Base-by-base conservation (phyloP, 2,329 filamentous ascomycete species). In the Trichoderma arundinaceum region DNA sequence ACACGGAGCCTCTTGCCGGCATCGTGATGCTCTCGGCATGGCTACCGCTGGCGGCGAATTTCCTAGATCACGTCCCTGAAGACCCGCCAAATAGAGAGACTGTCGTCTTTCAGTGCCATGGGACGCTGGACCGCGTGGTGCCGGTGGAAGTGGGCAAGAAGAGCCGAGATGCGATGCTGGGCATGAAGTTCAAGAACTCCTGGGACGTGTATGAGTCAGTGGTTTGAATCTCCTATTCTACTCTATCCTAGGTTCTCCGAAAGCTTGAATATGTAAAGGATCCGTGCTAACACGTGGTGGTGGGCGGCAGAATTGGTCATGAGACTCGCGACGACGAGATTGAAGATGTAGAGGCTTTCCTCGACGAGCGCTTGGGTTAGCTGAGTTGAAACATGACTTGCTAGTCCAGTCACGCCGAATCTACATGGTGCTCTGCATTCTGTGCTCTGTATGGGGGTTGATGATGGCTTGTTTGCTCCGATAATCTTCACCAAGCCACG, bases 11-110 rank as follows among this genome's bases (percentile, higher is more conserved):
- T 78, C 82, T 98, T 12, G 94, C 88, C 15, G 94, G 94, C 69
- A 91, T 98, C 69, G 89, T 97, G 68, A 92, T 89, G 7, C 80
- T 98, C 67, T 95, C 91, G 8, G 90, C 88, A 72, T 98, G 96
- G 78, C 79, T 97, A 70, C 83, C 92, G n/a, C 81, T 97, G 35
- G 79, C 78, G 46, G 70, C 74, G 63, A 82, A 79, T 67, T 83
- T 86, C 70, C 73, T 76, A 57, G 75, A 79, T 15, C 61, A 73
- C 15, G 69, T 82, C 17, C 77, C 79, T 2, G 75, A 78, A 15
- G 72, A 46, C 7, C 38, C 49, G 9, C 19, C 65, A 15, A 80
- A 83, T 67, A 86, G 88, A 77, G 83, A 89, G 38, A 96, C 92
- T 1, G 90, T 90, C 1, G 88, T 97, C 68, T 92, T 94, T 77